Conservation (phyloP, 108 stramenopile species). For the Nitzschia sp. region DNA sequence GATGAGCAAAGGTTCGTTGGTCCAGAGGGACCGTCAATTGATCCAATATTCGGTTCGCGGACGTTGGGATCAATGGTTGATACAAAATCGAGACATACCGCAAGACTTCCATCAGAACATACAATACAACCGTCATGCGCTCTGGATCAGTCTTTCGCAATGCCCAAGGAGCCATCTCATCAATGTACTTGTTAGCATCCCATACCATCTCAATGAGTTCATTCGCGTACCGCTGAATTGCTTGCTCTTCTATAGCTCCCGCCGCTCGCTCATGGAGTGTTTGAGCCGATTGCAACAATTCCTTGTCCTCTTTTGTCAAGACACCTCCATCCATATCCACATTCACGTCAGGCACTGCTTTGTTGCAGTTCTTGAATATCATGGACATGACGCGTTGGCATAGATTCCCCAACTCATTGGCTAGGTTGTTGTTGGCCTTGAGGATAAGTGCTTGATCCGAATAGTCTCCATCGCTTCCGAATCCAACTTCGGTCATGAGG, state of each 20-base stretch:
- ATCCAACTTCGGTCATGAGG: conserved; percentile 86
- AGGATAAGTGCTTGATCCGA: conserved; percentile 80
- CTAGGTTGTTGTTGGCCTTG: conserved; percentile 85
- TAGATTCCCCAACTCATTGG: conserved; percentile 94
- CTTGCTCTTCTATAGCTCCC: conserved; percentile 57
- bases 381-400: conserved; percentile 86
- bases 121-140: conserved; percentile 84
- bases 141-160: conserved; percentile 84
- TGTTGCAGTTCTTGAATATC: conserved; percentile 85
- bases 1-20: conserved; percentile 71
- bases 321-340: conserved; percentile 36
- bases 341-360: conserved; percentile 56
- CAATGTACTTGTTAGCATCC: conserved; percentile 91
- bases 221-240: conserved; percentile 80
- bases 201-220: conserved; percentile 80
- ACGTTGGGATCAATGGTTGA: conserved; percentile 90
- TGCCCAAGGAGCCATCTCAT: conserved; percentile 89
- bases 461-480: conserved; percentile 93
- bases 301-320: conserved; percentile 70
- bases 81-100: conserved; percentile 83
- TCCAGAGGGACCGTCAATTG: conserved; percentile 76
- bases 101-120: conserved; percentile 89
- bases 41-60: conserved; percentile 84
- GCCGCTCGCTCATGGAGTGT: conserved; percentile 49
- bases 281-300: conserved; percentile 56